phyloP scores from a whole-genome alignment of 192 early-diverging fungal species.

The Podila clonocystis region DNA sequence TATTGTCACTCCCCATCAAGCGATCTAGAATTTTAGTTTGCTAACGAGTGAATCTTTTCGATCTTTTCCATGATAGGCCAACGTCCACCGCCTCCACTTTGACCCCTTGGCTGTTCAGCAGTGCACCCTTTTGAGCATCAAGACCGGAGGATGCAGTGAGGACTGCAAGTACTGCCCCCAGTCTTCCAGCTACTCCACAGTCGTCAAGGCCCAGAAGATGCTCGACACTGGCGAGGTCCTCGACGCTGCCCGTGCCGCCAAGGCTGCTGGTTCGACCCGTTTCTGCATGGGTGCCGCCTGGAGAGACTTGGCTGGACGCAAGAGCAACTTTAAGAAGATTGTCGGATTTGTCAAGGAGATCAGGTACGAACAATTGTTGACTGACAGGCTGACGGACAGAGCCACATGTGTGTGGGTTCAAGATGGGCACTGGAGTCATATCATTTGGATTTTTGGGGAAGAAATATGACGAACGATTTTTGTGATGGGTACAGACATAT shows the following conservation, averaged over 20 bases:
- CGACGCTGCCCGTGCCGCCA: slow-evolving; percentile 74
- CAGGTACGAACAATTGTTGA: slow-evolving; percentile 52
- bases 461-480: too few relatives aligned
- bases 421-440: too few relatives aligned
- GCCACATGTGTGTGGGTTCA: too few relatives aligned
- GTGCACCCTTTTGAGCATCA: slow-evolving; percentile 83
- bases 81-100: slow-evolving; percentile 77
- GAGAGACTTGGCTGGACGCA: slow-evolving; percentile 82
- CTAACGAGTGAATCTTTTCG: slow-evolving; percentile 3
- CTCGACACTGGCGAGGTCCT: slow-evolving; percentile 76
- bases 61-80: slow-evolving; percentile 57
- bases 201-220: slow-evolving; percentile 75
- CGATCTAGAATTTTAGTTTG: too few relatives aligned
- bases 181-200: slow-evolving; percentile 77
- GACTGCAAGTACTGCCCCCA: slow-evolving; percentile 89
- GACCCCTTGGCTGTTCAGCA: slow-evolving; percentile 80
- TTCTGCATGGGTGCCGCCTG: slow-evolving; percentile 93
- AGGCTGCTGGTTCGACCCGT: slow-evolving; percentile 79
- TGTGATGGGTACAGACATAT: too few relatives aligned
- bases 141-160: slow-evolving; percentile 86
- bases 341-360: slow-evolving; percentile 78
- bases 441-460: too few relatives aligned
- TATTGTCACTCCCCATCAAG: too few relatives aligned
- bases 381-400: too few relatives aligned
- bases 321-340: slow-evolving; percentile 86